These are phyloP conservation scores for Parathielavia appendiculata DNA, from an alignment of 495 filamentous ascomycete species.

Conservation along the genomic window DNA sequence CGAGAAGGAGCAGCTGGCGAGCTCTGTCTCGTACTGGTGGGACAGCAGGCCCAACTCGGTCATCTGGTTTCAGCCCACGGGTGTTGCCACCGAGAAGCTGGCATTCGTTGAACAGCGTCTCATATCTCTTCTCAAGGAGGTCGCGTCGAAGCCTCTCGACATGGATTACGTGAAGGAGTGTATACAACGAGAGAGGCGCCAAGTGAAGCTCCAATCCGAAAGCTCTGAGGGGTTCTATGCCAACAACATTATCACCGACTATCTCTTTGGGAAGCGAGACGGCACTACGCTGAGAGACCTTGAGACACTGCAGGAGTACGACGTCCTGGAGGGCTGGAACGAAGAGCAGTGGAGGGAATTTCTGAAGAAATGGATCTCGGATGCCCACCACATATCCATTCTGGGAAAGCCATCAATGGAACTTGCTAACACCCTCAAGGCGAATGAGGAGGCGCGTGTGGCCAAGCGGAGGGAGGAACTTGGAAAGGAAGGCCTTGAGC, in stretches of 20 bases:
- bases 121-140: constrained; percentile 74
- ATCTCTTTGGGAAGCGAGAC: constrained; percentile 81
- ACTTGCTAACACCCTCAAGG: constrained; percentile 66
- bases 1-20: constrained; percentile 87
- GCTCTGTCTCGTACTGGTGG: constrained; percentile 67
- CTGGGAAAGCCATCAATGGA: constrained; percentile 74
- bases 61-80: constrained; percentile 74
- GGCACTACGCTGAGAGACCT: constrained; percentile 73
- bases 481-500: constrained; percentile 53
- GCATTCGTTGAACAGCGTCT: constrained; percentile 77
- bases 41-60: constrained; percentile 75
- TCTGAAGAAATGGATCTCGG: constrained; percentile 75
- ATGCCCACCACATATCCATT: constrained; percentile 80
- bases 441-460: constrained; percentile 59
- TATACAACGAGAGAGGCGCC: constrained; percentile 68
- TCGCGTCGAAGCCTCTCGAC: constrained; percentile 72
- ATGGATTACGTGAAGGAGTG: constrained; percentile 87
- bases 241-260: constrained; percentile 78
- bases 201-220: constrained; percentile 75
- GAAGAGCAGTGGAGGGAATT: constrained; percentile 80
- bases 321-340: constrained; percentile 69
- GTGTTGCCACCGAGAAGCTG: constrained; percentile 82
- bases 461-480: constrained; percentile 49
- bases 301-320: constrained; percentile 64
- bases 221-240: constrained; percentile 68